These are phyloP conservation scores for Aspergillus avenaceus DNA, from an alignment of 495 filamentous ascomycete genomes.

Conservation along the genomic window DNA sequence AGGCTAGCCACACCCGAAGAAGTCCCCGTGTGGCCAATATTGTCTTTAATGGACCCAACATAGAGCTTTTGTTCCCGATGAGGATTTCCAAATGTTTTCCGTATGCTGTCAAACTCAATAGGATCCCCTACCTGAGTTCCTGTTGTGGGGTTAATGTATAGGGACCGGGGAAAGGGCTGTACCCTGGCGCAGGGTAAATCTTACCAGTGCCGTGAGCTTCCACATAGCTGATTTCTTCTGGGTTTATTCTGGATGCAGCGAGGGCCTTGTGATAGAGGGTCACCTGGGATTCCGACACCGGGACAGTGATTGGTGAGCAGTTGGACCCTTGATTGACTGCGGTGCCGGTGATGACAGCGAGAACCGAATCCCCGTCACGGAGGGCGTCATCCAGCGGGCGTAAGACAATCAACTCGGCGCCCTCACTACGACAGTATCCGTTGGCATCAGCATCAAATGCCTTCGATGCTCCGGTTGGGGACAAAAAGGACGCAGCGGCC, in stretches of 20 bases:
- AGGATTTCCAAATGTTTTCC: slow-evolving; percentile 24
- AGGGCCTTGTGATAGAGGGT: slow-evolving; percentile 20
- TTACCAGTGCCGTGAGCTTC: slow-evolving; percentile 27
- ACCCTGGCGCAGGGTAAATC: background rate
- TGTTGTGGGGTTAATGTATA: too few species aligned
- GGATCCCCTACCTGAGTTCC: slow-evolving; percentile 43
- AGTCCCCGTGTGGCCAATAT: slow-evolving; percentile 46
- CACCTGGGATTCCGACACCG: slow-evolving; percentile 25
- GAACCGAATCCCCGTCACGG: slow-evolving; percentile 54
- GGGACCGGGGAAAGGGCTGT: too few species aligned
- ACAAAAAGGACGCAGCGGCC: slow-evolving; percentile 24
- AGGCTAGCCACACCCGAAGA: slow-evolving; percentile 41
- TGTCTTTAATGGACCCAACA: slow-evolving; percentile 42
- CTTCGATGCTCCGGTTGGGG: slow-evolving; percentile 44
- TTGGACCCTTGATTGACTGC: slow-evolving; percentile 28
- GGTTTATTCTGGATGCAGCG: slow-evolving; percentile 3
- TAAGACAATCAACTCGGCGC: slow-evolving; percentile 57
- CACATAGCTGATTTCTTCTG: slow-evolving; percentile 14
- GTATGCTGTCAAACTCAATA: slow-evolving; percentile 29
- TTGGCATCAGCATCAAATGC: slow-evolving; percentile 62
- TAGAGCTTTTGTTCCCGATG: slow-evolving; percentile 13
- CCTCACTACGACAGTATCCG: slow-evolving; percentile 68
- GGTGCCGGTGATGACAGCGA: slow-evolving; percentile 47
- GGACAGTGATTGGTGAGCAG: slow-evolving; percentile 26
- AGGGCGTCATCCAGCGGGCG: slow-evolving; percentile 57